Evolutionary conservation across 495 filamentous ascomycete genomes (phyloP).

Genomic region (Halenospora varia): DNA sequence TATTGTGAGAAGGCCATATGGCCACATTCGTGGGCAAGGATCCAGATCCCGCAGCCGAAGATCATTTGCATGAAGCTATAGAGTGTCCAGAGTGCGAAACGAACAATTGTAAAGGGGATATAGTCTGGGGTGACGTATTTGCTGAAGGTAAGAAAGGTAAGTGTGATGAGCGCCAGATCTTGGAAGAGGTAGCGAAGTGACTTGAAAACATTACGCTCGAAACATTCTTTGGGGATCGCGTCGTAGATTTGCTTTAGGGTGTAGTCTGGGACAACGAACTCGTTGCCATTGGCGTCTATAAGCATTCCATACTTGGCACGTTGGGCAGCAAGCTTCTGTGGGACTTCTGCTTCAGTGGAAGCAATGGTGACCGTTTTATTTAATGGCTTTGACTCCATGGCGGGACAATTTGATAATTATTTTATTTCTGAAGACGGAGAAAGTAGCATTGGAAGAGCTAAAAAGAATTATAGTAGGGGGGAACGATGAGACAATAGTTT

Average conservation of each 20-base stretch:
- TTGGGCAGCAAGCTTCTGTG: no score
- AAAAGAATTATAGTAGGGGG: no score
- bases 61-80: constrained; percentile 75
- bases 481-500: no score
- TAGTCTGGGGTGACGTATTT: constrained; percentile 56
- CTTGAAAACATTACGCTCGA: constrained; percentile 60
- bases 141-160: constrained; percentile 65
- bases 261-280: constrained; percentile 70
- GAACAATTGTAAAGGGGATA: constrained; percentile 53
- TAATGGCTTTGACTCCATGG: no score
- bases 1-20: constrained; percentile 84
- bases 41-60: constrained; percentile 77
- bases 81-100: constrained; percentile 55
- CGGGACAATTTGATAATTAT: no score
- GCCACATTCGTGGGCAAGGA: constrained; percentile 84
- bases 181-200: constrained; percentile 66
- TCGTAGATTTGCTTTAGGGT: constrained; percentile 78
- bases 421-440: no score
- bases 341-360: no score
- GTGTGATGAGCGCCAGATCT: constrained; percentile 57
- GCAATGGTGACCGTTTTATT: no score
- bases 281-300: constrained; percentile 69
- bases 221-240: constrained; percentile 82
- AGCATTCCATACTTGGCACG: constrained; percentile 58
- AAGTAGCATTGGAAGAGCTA: no score